phyloP scores from a whole-genome alignment of 177 flowering plant genomes.

The Vitis hybrid region DNA sequence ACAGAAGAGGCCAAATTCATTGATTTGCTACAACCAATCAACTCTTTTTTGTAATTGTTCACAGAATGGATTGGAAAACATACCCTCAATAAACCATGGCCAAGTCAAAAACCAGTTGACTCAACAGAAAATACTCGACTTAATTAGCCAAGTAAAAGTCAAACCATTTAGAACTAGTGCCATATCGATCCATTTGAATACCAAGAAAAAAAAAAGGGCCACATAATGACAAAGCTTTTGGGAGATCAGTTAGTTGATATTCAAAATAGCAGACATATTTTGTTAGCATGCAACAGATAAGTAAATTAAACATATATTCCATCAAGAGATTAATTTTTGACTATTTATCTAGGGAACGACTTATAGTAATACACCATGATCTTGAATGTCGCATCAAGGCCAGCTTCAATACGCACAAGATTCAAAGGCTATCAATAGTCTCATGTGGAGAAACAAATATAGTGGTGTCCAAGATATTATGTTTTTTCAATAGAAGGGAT shows the following conservation, averaged over 20 bases:
- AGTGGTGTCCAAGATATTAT: neutral
- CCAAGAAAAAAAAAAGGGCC: neutral
- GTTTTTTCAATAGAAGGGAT: neutral
- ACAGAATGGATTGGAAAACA: too few species aligned
- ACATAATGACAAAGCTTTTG: neutral
- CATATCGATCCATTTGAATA: too few species aligned
- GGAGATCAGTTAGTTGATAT: neutral
- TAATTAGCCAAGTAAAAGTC: too few species aligned
- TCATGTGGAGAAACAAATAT: neutral
- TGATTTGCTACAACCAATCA: too few species aligned
- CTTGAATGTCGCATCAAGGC: neutral
- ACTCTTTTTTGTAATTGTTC: too few species aligned
- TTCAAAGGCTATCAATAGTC: neutral
- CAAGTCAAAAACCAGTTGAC: too few species aligned
- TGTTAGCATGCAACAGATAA: neutral
- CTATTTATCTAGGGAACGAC: neutral
- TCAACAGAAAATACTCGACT: too few species aligned
- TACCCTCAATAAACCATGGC: too few species aligned
- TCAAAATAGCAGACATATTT: neutral
- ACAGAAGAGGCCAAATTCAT: neutral
- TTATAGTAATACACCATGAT: neutral
- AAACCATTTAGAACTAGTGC: too few species aligned
- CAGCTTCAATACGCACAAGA: neutral
- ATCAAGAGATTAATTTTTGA: neutral
- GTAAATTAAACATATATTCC: neutral